These are phyloP conservation scores for Verticillium nonalfalfae DNA, from an alignment of 2,329 filamentous ascomycete genomes.

Conservation along the genomic window DNA sequence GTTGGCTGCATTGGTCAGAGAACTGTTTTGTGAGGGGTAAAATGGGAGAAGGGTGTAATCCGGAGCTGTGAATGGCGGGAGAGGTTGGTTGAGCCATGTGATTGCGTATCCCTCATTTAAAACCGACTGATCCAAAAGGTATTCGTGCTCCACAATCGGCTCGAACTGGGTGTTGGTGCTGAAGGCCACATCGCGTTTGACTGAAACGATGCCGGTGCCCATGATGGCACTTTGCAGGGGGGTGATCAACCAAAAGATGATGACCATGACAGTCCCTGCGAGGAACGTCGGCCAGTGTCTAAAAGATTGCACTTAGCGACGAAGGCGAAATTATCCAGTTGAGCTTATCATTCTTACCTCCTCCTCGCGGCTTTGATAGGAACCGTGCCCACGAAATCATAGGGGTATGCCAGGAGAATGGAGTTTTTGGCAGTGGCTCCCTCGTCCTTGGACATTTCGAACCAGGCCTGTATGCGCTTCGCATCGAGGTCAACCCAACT, in stretches of 20 bases:
- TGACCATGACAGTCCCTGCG: conserved; percentile 36
- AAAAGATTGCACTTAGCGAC: too few species aligned
- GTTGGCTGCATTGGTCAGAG: conserved; percentile 9
- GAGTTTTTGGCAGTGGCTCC: conserved; percentile 40
- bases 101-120: conserved; percentile 38
- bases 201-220: conserved; percentile 24
- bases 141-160: conserved; percentile 17
- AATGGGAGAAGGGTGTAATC: conserved; percentile 39
- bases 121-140: conserved; percentile 19
- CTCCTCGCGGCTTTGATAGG: conserved; percentile 21
- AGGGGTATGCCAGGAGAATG: conserved; percentile 47
- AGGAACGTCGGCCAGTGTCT: conserved; percentile 50
- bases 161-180: neutral
- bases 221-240: conserved; percentile 51
- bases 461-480: conserved; percentile 54
- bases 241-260: conserved; percentile 49
- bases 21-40: conserved; percentile 5
- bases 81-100: conserved; percentile 34
- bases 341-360: conserved; percentile 18
- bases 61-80: conserved; percentile 34
- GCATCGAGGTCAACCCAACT: conserved; percentile 53
- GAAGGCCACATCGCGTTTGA: neutral
- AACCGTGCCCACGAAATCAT: conserved; percentile 24
- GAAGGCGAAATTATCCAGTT: neutral
- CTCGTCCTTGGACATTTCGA: conserved; percentile 41